Evolutionary conservation across 306 rosid genomes (phyloP).

Genomic region (Psophocarpus tetragonolobus): DNA sequence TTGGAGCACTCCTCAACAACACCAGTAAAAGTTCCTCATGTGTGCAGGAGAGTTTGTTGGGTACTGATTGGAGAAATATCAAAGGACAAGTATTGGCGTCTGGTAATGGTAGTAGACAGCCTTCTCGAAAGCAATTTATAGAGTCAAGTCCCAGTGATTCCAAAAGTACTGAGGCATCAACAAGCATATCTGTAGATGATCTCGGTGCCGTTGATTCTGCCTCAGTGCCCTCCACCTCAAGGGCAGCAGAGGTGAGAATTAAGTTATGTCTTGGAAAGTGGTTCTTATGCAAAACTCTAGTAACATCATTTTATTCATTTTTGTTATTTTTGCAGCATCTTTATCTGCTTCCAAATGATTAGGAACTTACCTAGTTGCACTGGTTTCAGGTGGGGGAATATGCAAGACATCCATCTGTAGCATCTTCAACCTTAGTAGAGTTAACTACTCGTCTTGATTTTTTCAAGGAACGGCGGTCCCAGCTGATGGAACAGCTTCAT

Average conservation of each 20-base stretch:
- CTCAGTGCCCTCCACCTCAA: constrained; percentile 75
- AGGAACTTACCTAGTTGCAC: constrained; percentile 24
- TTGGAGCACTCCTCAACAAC: constrained; percentile 13
- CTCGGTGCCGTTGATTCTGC: constrained; percentile 73
- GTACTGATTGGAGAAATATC: constrained; percentile 78
- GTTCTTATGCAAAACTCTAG: neutral
- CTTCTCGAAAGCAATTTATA: constrained; percentile 69
- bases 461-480: constrained; percentile 98
- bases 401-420: constrained; percentile 72
- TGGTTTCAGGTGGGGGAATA: constrained; percentile 65
- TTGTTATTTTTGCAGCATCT: neutral
- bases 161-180: constrained; percentile 84
- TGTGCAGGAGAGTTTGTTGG: constrained; percentile 66
- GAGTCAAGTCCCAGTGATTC: constrained; percentile 82
- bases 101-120: constrained; percentile 61
- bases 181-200: constrained; percentile 79
- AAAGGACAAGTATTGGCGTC: constrained; percentile 84
- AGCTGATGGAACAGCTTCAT: constrained; percentile 98
- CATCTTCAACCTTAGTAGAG: constrained; percentile 91
- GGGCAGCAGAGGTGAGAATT: constrained; percentile 77
- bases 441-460: constrained; percentile 95
- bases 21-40: neutral
- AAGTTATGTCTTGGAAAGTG: neutral
- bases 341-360: neutral
- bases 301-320: neutral